These are phyloP conservation scores for Coleophoma cylindrospora DNA, from an alignment of 2,329 filamentous ascomycete genomes.

Conservation along the genomic window DNA sequence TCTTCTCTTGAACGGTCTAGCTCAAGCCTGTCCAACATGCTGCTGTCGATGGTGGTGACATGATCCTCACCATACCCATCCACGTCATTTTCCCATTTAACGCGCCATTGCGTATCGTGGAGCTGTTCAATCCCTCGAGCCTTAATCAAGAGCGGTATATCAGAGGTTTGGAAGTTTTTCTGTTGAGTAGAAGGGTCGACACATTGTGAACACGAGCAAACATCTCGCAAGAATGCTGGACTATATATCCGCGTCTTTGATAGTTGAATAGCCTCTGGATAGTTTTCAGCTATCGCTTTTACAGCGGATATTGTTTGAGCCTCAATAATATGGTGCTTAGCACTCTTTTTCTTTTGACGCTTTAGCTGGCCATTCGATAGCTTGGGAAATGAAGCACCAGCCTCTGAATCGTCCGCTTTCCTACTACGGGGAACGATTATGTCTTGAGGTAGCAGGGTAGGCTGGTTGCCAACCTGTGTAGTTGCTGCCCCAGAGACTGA, in stretches of 20 bases:
- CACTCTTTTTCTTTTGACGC: too few species aligned
- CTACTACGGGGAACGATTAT: too few species aligned
- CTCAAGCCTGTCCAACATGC: background rate
- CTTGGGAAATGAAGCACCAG: too few species aligned
- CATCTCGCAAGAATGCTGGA: background rate
- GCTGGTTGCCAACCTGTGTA: too few species aligned
- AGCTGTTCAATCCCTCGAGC: background rate
- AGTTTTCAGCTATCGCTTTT: too few species aligned
- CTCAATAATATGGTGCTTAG: too few species aligned
- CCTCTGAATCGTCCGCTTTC: too few species aligned
- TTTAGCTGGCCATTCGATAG: too few species aligned
- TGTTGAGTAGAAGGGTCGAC: background rate
- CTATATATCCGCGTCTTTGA: background rate
- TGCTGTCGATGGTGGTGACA: background rate
- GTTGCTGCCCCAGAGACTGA: too few species aligned
- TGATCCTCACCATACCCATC: background rate
- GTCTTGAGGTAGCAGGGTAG: too few species aligned
- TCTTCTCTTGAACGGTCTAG: background rate
- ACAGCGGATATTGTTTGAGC: too few species aligned
- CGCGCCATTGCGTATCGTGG: background rate
- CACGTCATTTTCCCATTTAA: background rate
- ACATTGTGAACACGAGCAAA: background rate
- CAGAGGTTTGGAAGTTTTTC: background rate
- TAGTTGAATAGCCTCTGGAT: background rate
- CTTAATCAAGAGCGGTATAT: background rate